phyloP scores from a whole-genome alignment of 2,329 filamentous ascomycete genomes.

The Scedosporium boydii region DNA sequence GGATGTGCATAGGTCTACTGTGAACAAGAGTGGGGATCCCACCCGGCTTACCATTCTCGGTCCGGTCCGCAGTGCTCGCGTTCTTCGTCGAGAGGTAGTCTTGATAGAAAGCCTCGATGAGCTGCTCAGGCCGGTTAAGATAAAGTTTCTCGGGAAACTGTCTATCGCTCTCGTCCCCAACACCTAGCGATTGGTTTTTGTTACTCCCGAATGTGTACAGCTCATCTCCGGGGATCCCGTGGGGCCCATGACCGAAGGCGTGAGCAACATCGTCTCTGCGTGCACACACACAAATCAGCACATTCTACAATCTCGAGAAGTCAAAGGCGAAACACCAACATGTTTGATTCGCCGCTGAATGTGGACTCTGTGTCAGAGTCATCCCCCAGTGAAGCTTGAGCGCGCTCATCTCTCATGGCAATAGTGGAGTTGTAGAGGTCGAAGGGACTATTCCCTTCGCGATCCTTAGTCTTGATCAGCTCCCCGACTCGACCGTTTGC shows the following conservation, averaged over 20 bases:
- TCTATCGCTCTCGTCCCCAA: conserved; percentile 92
- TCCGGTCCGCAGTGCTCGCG: background rate
- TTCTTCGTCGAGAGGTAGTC: conserved; percentile 37
- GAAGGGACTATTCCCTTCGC: conserved; percentile 88
- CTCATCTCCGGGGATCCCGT: conserved; percentile 55
- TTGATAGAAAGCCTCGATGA: conserved; percentile 63
- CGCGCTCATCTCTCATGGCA: conserved; percentile 56
- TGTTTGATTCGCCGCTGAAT: background rate
- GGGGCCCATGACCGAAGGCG: background rate
- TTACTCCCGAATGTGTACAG: conserved; percentile 93
- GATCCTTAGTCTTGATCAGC: conserved; percentile 90
- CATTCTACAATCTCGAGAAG: background rate
- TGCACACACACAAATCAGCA: background rate
- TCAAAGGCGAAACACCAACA: background rate
- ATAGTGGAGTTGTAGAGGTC: conserved; percentile 88
- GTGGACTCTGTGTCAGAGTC: conserved; percentile 36
- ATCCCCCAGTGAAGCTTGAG: conserved; percentile 26
- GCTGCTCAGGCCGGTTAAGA: conserved; percentile 65
- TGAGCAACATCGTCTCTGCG: background rate
- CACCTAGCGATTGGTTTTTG: conserved; percentile 83
- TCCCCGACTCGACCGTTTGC: conserved; percentile 55
- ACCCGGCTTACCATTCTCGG: conserved; percentile 18
- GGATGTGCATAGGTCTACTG: conserved; percentile 63
- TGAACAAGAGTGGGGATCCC: conserved; percentile 66
- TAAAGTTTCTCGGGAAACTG: conserved; percentile 82